These are phyloP conservation scores for Hondaea fermentalgiana DNA, from an alignment of 108 stramenopile genomes.

Conservation along the genomic window DNA sequence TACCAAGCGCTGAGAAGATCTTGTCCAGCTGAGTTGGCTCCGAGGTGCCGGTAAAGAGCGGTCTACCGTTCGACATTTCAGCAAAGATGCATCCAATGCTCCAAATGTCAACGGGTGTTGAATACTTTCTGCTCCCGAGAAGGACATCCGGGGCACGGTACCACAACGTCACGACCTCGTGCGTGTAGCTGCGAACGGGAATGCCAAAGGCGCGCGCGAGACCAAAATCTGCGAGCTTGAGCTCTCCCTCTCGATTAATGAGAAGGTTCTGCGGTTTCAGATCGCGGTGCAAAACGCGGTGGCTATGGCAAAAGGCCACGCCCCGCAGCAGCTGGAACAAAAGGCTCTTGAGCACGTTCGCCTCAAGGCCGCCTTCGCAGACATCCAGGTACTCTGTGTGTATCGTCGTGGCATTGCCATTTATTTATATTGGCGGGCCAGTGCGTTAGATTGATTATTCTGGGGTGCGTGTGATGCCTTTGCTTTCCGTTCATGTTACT, in stretches of 20 bases:
- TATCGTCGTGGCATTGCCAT: too few relatives aligned
- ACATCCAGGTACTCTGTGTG: constrained; percentile 53
- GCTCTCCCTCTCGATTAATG: constrained; percentile 18
- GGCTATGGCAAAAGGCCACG: constrained; percentile 97
- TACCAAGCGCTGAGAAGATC: constrained; percentile 77
- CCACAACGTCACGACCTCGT: constrained; percentile 90
- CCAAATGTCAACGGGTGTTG: constrained; percentile 89
- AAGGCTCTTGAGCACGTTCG: constrained; percentile 18
- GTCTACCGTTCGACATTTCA: constrained; percentile 67
- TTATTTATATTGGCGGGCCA: too few relatives aligned
- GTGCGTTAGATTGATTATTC: too few relatives aligned
- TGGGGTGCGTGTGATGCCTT: too few relatives aligned
- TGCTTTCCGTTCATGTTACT: too few relatives aligned
- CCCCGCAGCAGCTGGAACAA: constrained; percentile 91
- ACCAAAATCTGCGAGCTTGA: constrained; percentile 67
- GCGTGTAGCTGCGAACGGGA: constrained; percentile 59
- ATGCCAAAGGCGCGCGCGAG: constrained; percentile 57
- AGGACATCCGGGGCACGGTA: constrained; percentile 91
- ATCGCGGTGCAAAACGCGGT: constrained; percentile 81
- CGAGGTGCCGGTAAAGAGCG: constrained; percentile 62
- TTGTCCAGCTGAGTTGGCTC: constrained; percentile 69
- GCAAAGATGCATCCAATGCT: constrained; percentile 91
- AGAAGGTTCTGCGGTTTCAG: constrained; percentile 40
- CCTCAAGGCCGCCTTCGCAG: constrained; percentile 65
- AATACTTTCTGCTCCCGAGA: constrained; percentile 68